A percentile compares a stretch with the other conserved stretches of the same genome.
phyloP scores from a whole-genome alignment of 2,329 filamentous ascomycete species.

The Pestalotiopsis sp. region DNA sequence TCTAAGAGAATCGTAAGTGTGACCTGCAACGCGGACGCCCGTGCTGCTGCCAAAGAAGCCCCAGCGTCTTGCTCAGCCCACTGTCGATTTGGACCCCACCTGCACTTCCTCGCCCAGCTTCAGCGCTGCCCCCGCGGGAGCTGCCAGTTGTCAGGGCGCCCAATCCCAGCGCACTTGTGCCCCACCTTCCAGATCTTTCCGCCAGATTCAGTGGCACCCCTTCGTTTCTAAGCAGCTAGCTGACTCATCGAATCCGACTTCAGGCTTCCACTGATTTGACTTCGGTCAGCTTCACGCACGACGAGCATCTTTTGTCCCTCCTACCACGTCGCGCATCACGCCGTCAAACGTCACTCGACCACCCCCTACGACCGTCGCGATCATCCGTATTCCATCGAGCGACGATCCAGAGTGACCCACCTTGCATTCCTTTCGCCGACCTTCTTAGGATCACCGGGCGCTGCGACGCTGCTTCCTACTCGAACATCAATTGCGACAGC shows the following conservation, averaged over 20 bases:
- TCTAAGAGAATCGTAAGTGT: too few relatives aligned
- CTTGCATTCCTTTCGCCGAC: background rate
- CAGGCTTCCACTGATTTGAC: slow-evolving; percentile 10
- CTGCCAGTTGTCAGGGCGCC: too few relatives aligned
- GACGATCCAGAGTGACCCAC: background rate
- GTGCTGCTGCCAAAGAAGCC: too few relatives aligned
- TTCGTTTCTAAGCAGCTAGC: slow-evolving; percentile 2
- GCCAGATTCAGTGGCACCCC: background rate
- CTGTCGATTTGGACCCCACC: too few relatives aligned
- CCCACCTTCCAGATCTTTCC: slow-evolving; percentile 9
- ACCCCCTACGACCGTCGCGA: background rate
- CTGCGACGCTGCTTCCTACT: background rate
- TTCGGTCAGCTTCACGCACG: background rate
- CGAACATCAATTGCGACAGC: background rate
- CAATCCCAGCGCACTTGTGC: background rate
- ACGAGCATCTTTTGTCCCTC: background rate
- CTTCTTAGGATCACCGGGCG: background rate
- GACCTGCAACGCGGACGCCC: too few relatives aligned
- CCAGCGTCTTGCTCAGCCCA: too few relatives aligned
- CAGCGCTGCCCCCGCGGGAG: too few relatives aligned
- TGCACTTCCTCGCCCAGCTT: too few relatives aligned
- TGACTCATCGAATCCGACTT: slow-evolving; percentile 10
- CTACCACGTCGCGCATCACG: slow-evolving; percentile 2
- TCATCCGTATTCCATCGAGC: background rate
- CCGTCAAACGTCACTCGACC: background rate